Conservation (phyloP, 495 filamentous ascomycete species). For the Neurospora cerealis region DNA sequence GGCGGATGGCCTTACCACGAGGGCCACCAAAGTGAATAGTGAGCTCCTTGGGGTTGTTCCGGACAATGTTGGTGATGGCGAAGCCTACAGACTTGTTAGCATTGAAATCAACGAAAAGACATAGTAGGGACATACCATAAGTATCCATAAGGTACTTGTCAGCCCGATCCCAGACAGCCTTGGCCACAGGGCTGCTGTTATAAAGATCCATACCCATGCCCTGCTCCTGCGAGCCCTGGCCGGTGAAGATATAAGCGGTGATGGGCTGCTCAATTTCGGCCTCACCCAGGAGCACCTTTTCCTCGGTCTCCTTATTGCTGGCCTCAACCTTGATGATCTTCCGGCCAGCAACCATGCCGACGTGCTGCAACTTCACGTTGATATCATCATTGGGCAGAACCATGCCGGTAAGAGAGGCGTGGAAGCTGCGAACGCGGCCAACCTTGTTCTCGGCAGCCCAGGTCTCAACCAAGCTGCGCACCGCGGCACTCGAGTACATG, state of each 20-base stretch:
- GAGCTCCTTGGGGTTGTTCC: constrained; percentile 98
- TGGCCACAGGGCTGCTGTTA: constrained; percentile 78
- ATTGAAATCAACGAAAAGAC: background rate
- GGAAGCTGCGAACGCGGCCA: constrained; percentile 93
- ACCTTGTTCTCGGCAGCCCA: constrained; percentile 99
- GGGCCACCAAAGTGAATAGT: constrained; percentile 98
- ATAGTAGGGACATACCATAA: constrained; percentile 60
- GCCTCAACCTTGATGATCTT: constrained; percentile 99
- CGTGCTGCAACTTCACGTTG: constrained; percentile 85
- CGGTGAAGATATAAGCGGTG: constrained; percentile 94
- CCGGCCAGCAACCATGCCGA: constrained; percentile 94
- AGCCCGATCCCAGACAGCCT: constrained; percentile 96
- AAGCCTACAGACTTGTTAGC: constrained; percentile 56
- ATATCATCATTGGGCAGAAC: constrained; percentile 94
- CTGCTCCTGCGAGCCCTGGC: constrained; percentile 95
- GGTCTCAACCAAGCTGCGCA: constrained; percentile 95
- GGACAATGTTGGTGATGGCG: constrained; percentile 95
- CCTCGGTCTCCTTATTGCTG: constrained; percentile 84
- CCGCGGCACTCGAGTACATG: constrained; percentile 97
- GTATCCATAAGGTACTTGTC: constrained; percentile 98
- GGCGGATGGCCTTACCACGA: constrained; percentile 89
- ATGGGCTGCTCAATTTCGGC: constrained; percentile 99
- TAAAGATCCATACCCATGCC: constrained; percentile 99
- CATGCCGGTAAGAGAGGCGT: constrained; percentile 92
- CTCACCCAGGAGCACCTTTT: constrained; percentile 89